These are phyloP conservation scores for Pseudohalonectria lignicola DNA, from an alignment of 2,329 filamentous ascomycete genomes.

Conservation along the genomic window DNA sequence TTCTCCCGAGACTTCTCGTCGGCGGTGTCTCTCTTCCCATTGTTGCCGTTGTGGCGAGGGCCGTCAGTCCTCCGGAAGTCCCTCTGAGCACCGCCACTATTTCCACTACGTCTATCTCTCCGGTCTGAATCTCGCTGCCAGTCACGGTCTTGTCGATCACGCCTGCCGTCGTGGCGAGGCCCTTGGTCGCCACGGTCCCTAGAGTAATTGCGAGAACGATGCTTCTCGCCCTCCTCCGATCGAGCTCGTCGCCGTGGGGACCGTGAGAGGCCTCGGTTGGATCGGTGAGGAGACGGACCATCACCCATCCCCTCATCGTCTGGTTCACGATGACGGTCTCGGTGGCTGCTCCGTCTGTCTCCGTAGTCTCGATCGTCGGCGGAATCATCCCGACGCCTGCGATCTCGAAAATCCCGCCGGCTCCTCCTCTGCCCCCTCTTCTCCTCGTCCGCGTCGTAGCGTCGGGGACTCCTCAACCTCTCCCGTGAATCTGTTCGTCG, in stretches of 20 bases:
- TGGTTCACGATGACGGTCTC: neutral
- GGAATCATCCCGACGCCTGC: slow-evolving; percentile 1
- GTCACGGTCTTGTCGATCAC: too few species aligned
- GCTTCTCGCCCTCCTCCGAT: too few species aligned
- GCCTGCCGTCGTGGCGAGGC: too few species aligned
- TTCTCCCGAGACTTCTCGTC: slow-evolving; percentile 23
- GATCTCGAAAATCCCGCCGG: neutral
- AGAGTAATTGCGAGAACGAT: too few species aligned
- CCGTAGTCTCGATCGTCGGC: too few species aligned
- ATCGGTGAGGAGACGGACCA: too few species aligned
- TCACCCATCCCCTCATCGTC: neutral
- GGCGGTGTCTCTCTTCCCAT: neutral
- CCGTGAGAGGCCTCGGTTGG: too few species aligned
- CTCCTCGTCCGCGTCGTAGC: neutral
- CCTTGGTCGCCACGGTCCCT: too few species aligned
- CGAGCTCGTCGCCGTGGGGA: too few species aligned
- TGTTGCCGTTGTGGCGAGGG: neutral
- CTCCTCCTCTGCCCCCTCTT: neutral
- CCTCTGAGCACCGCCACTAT: neutral
- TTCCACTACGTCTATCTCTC: neutral
- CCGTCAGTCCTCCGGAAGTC: neutral
- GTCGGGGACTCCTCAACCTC: slow-evolving; percentile 3
- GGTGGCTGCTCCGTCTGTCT: neutral
- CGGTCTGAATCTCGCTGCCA: neutral
- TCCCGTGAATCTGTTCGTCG: slow-evolving; percentile 17